Evolutionary conservation across 2,329 filamentous ascomycete genomes (phyloP), one percentile per base, ranked within the genome.

Genomic region (Apiospora phragmitis): DNA sequence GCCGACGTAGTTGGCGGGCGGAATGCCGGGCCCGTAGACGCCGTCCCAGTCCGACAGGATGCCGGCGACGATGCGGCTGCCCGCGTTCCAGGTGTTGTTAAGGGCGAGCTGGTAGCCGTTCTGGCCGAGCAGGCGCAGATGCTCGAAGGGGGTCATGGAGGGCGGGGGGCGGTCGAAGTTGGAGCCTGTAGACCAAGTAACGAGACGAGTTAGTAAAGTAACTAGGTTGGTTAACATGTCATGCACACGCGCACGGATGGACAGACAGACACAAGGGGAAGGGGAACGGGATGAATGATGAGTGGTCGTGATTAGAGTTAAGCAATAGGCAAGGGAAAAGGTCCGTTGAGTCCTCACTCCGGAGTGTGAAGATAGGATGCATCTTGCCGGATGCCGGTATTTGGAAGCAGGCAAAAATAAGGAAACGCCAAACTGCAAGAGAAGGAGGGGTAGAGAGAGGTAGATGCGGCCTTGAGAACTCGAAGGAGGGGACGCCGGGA

Each of bases 121-220:
- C 77, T 92, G 89, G 51, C 91, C 81, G 0, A 85, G 81, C 51
- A 86, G 84, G 49, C 89, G 84, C 11, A 94, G 83, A 75, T 93
- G 91, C 47, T 89, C 84, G 26, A 86, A 84, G 11, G 88, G 85
- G 0, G 85, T 83, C 9, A 87, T 79, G 14, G 86, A 87, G 0
- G 88, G 86, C 32, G 89, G 91, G 0, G 90, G 90, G 7, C 92
- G 88, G 77, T 94, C 92, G 76, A 94, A 94, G 81, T 94, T 89
- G 12, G 90, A 91, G 1, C 87, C 90, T 76, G 65, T 49, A 1
- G 43, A n/a, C n/a, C 41, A 14, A 42, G 41, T 3, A 2, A 45
- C 66, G 26, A 16, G 18, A 7, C 3, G 11, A 8, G 21, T 21
- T 21, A 24, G 38, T 43, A 9, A 21, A 14, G 29, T 38, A n/a